These are phyloP conservation scores for Rhodotorula taiwanensis DNA, from an alignment of 768 basidiomycete species.

Conservation along the genomic window DNA sequence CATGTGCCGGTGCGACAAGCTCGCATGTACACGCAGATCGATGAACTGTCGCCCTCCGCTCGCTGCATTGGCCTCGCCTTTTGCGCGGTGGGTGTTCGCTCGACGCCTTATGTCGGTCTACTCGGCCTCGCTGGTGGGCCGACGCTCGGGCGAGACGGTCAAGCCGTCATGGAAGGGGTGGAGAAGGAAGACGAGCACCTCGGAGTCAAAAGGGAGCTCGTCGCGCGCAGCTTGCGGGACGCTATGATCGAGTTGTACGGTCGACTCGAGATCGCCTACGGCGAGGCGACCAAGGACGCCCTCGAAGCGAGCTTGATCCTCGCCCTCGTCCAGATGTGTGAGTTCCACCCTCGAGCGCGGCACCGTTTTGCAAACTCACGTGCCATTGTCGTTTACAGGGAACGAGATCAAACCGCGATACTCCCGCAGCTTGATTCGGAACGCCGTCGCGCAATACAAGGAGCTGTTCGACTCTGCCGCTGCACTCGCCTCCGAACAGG, in stretches of 20 bases:
- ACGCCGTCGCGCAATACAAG: not conserved
- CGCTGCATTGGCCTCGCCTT: not conserved
- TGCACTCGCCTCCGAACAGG: not conserved
- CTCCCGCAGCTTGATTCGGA: slow-evolving; percentile 15
- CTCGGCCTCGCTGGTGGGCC: not conserved
- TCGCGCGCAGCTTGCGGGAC: not conserved
- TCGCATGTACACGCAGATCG: not conserved
- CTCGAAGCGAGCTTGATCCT: not conserved
- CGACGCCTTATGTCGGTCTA: not conserved
- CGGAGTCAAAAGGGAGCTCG: not conserved
- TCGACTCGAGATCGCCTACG: slow-evolving; percentile 2
- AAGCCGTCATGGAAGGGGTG: not conserved
- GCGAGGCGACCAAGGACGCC: not conserved
- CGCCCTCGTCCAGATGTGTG: not conserved
- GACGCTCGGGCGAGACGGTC: not conserved
- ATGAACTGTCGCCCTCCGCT: not conserved
- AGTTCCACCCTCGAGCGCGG: not conserved
- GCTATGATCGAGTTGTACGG: slow-evolving; percentile 5
- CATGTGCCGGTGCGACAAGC: not conserved
- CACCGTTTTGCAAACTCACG: not conserved
- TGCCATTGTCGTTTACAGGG: not conserved
- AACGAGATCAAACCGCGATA: slow-evolving; percentile 2
- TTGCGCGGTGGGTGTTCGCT: not conserved
- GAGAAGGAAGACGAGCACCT: not conserved
- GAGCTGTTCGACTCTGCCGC: slow-evolving; percentile 9